Percentiles rank a stretch among this genome's conserved stretches.
These are phyloP conservation scores for Tanacetum coccineum DNA, from an alignment of 129 eudicot species.

Conservation along the genomic window DNA sequence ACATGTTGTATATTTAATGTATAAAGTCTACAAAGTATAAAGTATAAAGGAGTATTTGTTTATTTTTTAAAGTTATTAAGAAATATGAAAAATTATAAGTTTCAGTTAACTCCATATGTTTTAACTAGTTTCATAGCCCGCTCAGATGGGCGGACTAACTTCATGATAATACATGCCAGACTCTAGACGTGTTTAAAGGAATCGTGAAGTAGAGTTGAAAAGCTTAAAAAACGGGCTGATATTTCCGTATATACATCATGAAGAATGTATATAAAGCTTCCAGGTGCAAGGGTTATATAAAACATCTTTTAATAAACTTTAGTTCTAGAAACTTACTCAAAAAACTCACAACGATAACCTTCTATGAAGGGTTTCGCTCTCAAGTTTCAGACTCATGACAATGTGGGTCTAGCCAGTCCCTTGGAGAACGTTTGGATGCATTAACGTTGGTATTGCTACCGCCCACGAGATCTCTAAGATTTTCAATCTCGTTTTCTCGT, in stretches of 20 bases:
- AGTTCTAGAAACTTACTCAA: neutral
- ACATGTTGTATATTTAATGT: no score
- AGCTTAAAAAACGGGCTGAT: neutral
- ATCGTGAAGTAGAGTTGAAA: neutral
- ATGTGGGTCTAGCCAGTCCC: constrained; percentile 96
- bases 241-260: constrained; percentile 11
- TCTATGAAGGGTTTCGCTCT: constrained; percentile 28
- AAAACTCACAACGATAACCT: constrained; percentile 7
- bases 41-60: no score
- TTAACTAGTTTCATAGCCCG: no score
- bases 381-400: constrained; percentile 85
- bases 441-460: constrained; percentile 42
- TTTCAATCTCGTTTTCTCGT: constrained; percentile 74
- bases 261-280: neutral
- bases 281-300: neutral
- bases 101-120: no score
- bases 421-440: constrained; percentile 45
- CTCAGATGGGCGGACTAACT: no score
- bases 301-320: no score
- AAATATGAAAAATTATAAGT: no score
- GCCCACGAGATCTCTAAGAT: constrained; percentile 80
- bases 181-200: no score
- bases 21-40: no score
- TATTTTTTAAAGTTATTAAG: no score
- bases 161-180: no score